Conservation (phyloP, 1,284 basidiomycete genomes). For the Uromyces viciae-fabae region DNA sequence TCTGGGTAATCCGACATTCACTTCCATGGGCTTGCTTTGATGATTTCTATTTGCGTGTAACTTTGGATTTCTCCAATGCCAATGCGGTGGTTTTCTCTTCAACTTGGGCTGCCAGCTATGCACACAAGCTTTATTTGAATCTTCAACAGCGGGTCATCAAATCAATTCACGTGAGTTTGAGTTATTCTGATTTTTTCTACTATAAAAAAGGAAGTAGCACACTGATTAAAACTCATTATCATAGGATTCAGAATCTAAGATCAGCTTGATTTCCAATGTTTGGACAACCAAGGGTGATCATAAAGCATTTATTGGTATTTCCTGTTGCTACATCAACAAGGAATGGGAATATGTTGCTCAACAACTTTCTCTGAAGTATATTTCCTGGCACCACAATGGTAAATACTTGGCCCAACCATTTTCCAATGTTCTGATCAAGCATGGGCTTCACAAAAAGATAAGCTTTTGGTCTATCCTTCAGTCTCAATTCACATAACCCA, state of each 20-base stretch:
- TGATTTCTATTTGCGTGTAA: neutral
- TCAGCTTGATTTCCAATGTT: neutral
- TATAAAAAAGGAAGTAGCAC: no score
- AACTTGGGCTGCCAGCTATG: neutral
- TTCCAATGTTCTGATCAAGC: neutral
- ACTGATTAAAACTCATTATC: neutral
- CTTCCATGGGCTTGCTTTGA: neutral
- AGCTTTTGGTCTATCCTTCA: neutral
- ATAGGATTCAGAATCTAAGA: neutral
- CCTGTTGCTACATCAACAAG: neutral
- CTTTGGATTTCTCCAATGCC: neutral
- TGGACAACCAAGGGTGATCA: neutral
- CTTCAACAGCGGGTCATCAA: neutral
- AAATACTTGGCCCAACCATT: neutral
- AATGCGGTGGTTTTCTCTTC: neutral
- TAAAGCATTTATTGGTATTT: neutral
- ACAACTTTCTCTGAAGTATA: neutral
- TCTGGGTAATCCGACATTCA: constrained; percentile 5
- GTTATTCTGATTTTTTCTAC: neutral
- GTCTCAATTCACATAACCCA: no score
- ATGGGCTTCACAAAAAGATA: constrained; percentile 5
- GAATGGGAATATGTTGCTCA: neutral
- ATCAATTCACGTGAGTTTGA: neutral
- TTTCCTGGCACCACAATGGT: constrained; percentile 4
- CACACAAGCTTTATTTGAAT: neutral